Evolutionary conservation across 1,284 basidiomycete genomes (phyloP).

Genomic region (Papiliotrema nemorosa): DNA sequence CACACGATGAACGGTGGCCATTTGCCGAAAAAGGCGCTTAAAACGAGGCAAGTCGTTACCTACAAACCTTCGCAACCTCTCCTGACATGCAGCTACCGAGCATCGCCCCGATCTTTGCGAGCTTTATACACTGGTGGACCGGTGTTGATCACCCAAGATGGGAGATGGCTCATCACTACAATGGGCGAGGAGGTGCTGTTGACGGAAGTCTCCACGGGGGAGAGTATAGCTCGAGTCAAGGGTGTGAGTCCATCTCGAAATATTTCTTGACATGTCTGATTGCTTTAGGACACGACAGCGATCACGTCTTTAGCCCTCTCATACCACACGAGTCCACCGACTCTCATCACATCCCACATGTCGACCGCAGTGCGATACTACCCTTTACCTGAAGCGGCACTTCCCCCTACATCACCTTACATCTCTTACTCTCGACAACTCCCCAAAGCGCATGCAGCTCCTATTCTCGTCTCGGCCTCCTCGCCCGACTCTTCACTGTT

Average conservation of each 20-base stretch:
- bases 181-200: constrained; percentile 80
- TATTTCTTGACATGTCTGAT: too few species aligned
- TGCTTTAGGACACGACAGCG: constrained; percentile 56
- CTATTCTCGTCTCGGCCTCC: constrained; percentile 78
- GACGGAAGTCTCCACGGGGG: constrained; percentile 72
- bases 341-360: constrained; percentile 53
- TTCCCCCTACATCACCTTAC: constrained; percentile 31
- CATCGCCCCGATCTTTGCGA: constrained; percentile 45
- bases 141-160: constrained; percentile 75
- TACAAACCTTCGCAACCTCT: background rate
- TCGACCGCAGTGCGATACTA: constrained; percentile 55
- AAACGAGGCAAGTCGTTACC: constrained; percentile 36
- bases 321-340: constrained; percentile 47
- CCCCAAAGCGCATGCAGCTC: constrained; percentile 81
- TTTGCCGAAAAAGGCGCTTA: constrained; percentile 30
- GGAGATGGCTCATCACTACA: constrained; percentile 74
- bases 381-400: constrained; percentile 40
- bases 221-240: constrained; percentile 71
- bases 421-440: constrained; percentile 63
- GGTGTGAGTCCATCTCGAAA: constrained; percentile 61
- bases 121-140: constrained; percentile 87
- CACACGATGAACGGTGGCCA: constrained; percentile 33
- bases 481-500: constrained; percentile 88
- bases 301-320: constrained; percentile 53
- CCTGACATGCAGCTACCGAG: constrained; percentile 39